phyloP scores from a whole-genome alignment of 352 stramenopile species.

The Globisporangium iwayamae region DNA sequence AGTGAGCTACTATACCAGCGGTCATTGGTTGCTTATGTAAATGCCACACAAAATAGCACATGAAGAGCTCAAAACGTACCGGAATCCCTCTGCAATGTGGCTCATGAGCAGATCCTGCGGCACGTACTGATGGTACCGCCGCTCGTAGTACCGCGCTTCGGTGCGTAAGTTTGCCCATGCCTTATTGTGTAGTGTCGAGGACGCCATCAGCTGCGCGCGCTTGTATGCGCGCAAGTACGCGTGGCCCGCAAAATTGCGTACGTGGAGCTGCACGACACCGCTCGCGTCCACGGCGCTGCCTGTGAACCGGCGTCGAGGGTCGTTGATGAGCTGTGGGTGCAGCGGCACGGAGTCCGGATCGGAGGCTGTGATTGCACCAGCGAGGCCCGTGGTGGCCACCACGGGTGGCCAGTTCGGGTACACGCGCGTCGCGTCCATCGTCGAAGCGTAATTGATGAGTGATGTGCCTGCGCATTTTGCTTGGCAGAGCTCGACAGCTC shows the following conservation, averaged over 20 bases:
- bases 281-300: slow-evolving; percentile 42
- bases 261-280: slow-evolving; percentile 41
- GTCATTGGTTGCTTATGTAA: not conserved
- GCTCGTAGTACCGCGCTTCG: slow-evolving; percentile 30
- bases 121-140: slow-evolving; percentile 40
- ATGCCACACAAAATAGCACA: not conserved
- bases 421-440: slow-evolving; percentile 54
- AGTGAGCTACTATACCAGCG: too few species aligned
- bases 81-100: slow-evolving; percentile 27
- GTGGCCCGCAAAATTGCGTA: slow-evolving; percentile 56
- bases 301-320: slow-evolving; percentile 33
- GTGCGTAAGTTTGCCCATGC: slow-evolving; percentile 1
- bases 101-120: slow-evolving; percentile 41
- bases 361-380: slow-evolving; percentile 35
- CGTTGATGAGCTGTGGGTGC: slow-evolving; percentile 42
- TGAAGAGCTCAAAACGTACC: slow-evolving; percentile 23
- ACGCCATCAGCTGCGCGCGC: slow-evolving; percentile 24
- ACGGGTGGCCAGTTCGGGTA: slow-evolving; percentile 57
- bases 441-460: not conserved
- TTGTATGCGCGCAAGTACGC: slow-evolving; percentile 50
- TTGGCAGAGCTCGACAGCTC: not conserved
- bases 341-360: slow-evolving; percentile 53
- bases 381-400: slow-evolving; percentile 46
- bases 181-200: not conserved
- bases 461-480: not conserved